Evolutionary conservation across 2,329 filamentous ascomycete genomes (phyloP).

Genomic region (Xylaria sp.): DNA sequence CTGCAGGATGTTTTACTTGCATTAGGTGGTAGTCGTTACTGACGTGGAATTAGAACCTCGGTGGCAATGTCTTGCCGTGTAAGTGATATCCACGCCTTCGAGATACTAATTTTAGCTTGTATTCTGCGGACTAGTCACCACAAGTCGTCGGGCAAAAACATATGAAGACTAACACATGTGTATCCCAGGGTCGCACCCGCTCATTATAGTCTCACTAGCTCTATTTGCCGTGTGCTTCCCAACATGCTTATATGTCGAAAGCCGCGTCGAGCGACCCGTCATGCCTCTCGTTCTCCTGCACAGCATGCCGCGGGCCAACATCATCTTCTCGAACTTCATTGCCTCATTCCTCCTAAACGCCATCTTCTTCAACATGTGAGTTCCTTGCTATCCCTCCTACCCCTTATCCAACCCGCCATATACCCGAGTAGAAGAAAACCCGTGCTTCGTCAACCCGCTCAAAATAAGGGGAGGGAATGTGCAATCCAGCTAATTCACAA

Average conservation of each 20-base stretch:
- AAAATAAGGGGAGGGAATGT: too few species aligned
- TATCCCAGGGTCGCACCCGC: slow-evolving; percentile 60
- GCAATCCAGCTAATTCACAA: neutral
- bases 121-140: too few species aligned
- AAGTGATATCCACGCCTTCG: slow-evolving; percentile 35
- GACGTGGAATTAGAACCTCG: slow-evolving; percentile 66
- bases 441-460: too few species aligned
- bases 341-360: slow-evolving; percentile 59
- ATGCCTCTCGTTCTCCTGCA: slow-evolving; percentile 63
- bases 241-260: slow-evolving; percentile 59
- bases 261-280: slow-evolving; percentile 57
- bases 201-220: slow-evolving; percentile 58
- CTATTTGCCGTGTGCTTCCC: slow-evolving; percentile 56
- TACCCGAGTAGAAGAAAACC: too few species aligned
- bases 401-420: neutral
- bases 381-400: neutral
- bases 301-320: slow-evolving; percentile 57
- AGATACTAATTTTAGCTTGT: too few species aligned
- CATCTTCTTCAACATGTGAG: slow-evolving; percentile 64
- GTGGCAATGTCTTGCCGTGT: slow-evolving; percentile 68
- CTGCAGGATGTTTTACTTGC: neutral
- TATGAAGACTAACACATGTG: neutral
- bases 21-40: too few species aligned
- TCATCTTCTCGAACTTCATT: slow-evolving; percentile 62
- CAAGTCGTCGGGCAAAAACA: too few species aligned